Evolutionary conservation across 805 yeast genomes (phyloP).

Genomic region (Yamadazyma ubonensis): DNA sequence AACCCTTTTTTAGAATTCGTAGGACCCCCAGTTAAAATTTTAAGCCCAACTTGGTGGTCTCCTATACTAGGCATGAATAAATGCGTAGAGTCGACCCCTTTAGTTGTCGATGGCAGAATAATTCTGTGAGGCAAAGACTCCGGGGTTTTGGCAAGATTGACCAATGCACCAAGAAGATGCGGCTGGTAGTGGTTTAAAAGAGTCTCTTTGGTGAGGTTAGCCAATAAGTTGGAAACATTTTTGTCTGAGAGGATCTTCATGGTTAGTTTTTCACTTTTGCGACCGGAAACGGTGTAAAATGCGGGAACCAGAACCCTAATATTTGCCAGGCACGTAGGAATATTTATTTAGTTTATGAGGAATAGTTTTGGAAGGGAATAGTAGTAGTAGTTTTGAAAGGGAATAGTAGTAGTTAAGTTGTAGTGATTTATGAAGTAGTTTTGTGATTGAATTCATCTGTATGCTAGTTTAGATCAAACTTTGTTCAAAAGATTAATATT

Average conservation of each 20-base stretch:
- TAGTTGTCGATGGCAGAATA: slow-evolving; percentile 39
- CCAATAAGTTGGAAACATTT: slow-evolving; percentile 1
- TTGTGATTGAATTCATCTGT: too few relatives aligned
- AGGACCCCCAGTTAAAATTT: slow-evolving; percentile 56
- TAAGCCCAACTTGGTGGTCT: slow-evolving; percentile 52
- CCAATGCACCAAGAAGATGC: slow-evolving; percentile 3
- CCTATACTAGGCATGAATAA: slow-evolving; percentile 68
- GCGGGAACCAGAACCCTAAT: too few relatives aligned
- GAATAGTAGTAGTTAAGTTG: too few relatives aligned
- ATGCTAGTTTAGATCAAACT: too few relatives aligned
- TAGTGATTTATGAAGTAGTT: too few relatives aligned
- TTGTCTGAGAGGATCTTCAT: slow-evolving; percentile 12
- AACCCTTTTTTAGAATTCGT: slow-evolving; percentile 28
- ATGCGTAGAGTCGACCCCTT: slow-evolving; percentile 43
- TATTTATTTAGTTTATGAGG: too few relatives aligned
- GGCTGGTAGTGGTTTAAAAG: slow-evolving; percentile 10
- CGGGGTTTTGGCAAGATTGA: neutral
- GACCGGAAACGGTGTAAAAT: too few relatives aligned
- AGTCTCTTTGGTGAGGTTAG: slow-evolving; percentile 3
- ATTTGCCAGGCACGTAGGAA: too few relatives aligned
- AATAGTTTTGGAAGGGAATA: too few relatives aligned
- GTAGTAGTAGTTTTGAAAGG: too few relatives aligned
- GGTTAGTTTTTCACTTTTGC: neutral
- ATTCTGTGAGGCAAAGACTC: slow-evolving; percentile 53
- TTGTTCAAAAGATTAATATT: too few relatives aligned